These are phyloP conservation scores for Crepidotus variabilis DNA, from an alignment of 768 basidiomycete genomes.

Conservation along the genomic window DNA sequence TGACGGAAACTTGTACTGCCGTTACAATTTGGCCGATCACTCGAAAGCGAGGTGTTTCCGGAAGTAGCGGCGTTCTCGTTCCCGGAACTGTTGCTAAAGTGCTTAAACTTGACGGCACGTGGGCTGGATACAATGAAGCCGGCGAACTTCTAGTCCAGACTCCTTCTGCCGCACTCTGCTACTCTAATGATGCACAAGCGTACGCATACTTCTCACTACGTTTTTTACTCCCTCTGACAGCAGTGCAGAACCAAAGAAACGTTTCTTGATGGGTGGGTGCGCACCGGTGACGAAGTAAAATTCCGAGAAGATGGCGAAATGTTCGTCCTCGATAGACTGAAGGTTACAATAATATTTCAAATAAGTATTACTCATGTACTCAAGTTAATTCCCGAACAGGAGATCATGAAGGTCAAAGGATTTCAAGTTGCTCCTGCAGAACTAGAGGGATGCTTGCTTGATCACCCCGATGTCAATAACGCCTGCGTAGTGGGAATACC, in stretches of 20 bases:
- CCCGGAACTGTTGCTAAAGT: conserved; percentile 55
- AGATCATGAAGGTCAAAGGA: conserved; percentile 57
- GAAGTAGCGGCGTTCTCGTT: conserved; percentile 53
- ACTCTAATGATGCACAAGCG: conserved; percentile 60
- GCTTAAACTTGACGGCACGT: conserved; percentile 52
- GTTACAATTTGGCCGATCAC: conserved; percentile 46
- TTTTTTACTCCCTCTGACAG: background rate
- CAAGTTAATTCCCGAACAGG: conserved; percentile 18
- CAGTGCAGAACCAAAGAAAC: conserved; percentile 57
- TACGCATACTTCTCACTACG: conserved; percentile 27
- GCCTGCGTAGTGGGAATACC: conserved; percentile 63
- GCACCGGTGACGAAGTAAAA: conserved; percentile 63
- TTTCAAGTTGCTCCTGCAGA: conserved; percentile 77
- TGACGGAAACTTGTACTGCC: conserved; percentile 62
- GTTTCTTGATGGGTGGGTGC: conserved; percentile 71
- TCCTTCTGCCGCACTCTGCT: conserved; percentile 53
- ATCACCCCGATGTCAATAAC: conserved; percentile 55
- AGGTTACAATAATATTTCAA: conserved; percentile 30
- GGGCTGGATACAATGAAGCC: conserved; percentile 50
- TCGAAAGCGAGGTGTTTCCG: conserved; percentile 46
- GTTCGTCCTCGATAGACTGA: conserved; percentile 60
- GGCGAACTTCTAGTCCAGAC: conserved; percentile 58
- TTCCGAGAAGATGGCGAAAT: conserved; percentile 53
- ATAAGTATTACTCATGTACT: background rate
- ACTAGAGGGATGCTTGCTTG: conserved; percentile 62